These are phyloP conservation scores for Ophiostoma triangulosporum DNA, from an alignment of 2,329 filamentous ascomycete genomes.

Conservation along the genomic window DNA sequence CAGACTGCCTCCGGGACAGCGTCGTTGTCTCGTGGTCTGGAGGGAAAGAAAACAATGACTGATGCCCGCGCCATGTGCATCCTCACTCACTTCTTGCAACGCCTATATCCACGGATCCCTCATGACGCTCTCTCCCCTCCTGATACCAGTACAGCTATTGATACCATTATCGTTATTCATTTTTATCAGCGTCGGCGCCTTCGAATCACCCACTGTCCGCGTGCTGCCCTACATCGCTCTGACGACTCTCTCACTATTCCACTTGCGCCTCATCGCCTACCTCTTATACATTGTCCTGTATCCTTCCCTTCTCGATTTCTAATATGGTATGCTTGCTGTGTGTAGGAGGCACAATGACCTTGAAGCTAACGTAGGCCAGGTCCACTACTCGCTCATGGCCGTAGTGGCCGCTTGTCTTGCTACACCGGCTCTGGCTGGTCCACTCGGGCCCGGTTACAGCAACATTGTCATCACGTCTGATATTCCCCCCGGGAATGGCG, in stretches of 20 bases:
- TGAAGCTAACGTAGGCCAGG: background rate
- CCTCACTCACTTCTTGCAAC: background rate
- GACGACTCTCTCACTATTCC: background rate
- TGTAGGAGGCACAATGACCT: background rate
- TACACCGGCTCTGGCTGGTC: background rate
- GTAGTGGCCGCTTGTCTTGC: background rate
- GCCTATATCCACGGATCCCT: background rate
- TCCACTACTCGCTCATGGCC: background rate
- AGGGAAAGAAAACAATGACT: background rate
- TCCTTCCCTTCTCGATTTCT: background rate
- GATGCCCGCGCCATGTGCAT: background rate
- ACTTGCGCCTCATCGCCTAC: conserved; percentile 6
- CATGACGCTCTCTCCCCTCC: conserved; percentile 1
- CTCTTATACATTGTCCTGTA: background rate
- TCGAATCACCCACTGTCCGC: conserved; percentile 4
- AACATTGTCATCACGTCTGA: background rate
- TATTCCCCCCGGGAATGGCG: background rate
- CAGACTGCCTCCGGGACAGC: background rate
- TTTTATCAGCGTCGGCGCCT: background rate
- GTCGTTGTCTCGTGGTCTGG: background rate
- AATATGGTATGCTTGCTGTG: background rate
- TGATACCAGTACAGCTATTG: conserved; percentile 5
- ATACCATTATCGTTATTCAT: background rate
- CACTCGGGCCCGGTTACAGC: background rate
- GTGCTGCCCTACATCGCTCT: background rate